Evolutionary conservation across 2,329 filamentous ascomycete species (phyloP).

Genomic region (Epichloe gansuensis): DNA sequence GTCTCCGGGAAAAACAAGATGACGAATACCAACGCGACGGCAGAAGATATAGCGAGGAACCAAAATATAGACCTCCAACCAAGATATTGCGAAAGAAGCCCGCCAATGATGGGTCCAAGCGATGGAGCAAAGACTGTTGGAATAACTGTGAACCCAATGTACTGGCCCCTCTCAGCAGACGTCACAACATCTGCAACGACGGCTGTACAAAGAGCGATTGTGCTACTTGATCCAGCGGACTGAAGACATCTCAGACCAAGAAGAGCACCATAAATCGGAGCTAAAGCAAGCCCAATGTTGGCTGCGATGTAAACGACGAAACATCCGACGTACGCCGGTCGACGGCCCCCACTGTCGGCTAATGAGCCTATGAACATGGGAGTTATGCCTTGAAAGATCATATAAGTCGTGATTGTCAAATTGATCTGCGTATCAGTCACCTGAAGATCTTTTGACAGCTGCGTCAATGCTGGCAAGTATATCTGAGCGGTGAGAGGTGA

Average conservation of each 20-base stretch:
- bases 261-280: constrained; percentile 35
- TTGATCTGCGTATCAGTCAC: constrained; percentile 32
- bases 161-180: constrained; percentile 46
- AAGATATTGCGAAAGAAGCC: constrained; percentile 40
- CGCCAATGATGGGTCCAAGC: constrained; percentile 45
- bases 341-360: constrained; percentile 39
- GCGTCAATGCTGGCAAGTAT: constrained; percentile 40
- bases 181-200: constrained; percentile 53
- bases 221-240: constrained; percentile 44
- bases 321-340: constrained; percentile 40
- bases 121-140: constrained; percentile 35
- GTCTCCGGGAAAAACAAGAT: constrained; percentile 44
- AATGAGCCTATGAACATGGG: constrained; percentile 44
- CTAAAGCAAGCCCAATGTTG: constrained; percentile 39
- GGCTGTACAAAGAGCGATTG: constrained; percentile 42
- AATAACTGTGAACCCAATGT: constrained; percentile 39
- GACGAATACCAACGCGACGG: constrained; percentile 28
- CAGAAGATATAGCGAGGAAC: constrained; percentile 39
- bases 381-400: constrained; percentile 47
- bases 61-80: constrained; percentile 51
- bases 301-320: constrained; percentile 41
- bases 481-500: constrained; percentile 36
- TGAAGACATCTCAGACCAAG: constrained; percentile 43
- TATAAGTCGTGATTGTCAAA: constrained; percentile 40
- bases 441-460: constrained; percentile 33